Percentiles rank a stretch among this genome's conserved stretches.
phyloP scores from a whole-genome alignment of 768 basidiomycete species.

The Pisolithus sp. region DNA sequence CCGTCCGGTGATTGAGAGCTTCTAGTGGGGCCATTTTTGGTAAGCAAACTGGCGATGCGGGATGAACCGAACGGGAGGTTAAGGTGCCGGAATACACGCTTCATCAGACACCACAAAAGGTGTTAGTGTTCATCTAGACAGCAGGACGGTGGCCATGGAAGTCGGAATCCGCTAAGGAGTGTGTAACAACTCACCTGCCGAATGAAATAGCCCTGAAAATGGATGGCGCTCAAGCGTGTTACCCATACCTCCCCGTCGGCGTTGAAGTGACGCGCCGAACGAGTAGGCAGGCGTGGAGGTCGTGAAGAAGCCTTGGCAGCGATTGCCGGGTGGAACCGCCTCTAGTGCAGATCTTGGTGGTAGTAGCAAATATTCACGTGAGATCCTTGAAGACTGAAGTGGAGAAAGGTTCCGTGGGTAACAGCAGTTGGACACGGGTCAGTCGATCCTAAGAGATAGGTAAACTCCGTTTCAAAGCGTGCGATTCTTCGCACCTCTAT shows the following conservation, averaged over 20 bases:
- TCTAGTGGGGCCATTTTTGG: constrained; percentile 72
- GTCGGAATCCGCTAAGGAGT: too few species aligned
- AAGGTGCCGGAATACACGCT: constrained; percentile 79
- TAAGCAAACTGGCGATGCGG: constrained; percentile 69
- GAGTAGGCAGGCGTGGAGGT: too few species aligned
- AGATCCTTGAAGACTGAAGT: constrained; percentile 85
- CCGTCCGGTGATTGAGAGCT: constrained; percentile 55
- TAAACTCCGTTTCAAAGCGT: constrained; percentile 67
- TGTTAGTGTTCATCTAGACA: constrained; percentile 79
- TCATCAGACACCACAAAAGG: constrained; percentile 83
- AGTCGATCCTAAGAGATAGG: constrained; percentile 80
- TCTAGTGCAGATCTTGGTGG: too few species aligned
- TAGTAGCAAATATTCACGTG: constrained; percentile 64
- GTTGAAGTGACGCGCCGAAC: too few species aligned
- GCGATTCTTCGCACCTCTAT: constrained; percentile 56
- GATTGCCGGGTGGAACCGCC: too few species aligned
- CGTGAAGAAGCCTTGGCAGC: too few species aligned
- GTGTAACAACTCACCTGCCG: too few species aligned
- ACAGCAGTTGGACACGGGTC: constrained; percentile 83
- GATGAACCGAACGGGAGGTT: constrained; percentile 68
- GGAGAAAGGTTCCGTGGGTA: constrained; percentile 85
- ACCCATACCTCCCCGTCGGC: too few species aligned
- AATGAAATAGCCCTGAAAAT: too few species aligned
- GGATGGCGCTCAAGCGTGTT: too few species aligned
- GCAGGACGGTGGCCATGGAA: too few species aligned